These are phyloP conservation scores for Xylariaceae sp. DNA, from an alignment of 2,329 filamentous ascomycete genomes.

Conservation along the genomic window DNA sequence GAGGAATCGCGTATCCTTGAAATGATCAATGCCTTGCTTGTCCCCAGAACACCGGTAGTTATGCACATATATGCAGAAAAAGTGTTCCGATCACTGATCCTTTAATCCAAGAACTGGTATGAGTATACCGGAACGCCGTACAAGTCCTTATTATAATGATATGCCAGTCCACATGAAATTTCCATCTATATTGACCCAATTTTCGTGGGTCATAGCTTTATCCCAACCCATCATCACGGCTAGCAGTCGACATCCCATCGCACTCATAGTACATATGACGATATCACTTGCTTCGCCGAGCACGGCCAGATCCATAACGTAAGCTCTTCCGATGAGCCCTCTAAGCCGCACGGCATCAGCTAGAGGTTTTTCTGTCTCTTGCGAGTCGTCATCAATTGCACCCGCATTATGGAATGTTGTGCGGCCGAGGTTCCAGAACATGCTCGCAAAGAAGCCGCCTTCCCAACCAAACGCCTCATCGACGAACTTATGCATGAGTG, in stretches of 20 bases:
- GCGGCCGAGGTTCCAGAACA: slow-evolving; percentile 81
- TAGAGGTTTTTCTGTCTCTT: slow-evolving; percentile 47
- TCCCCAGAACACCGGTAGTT: slow-evolving; percentile 21
- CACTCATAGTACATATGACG: slow-evolving; percentile 79
- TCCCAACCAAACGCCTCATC: slow-evolving; percentile 86
- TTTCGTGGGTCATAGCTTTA: slow-evolving; percentile 61
- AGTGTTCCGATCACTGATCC: neutral
- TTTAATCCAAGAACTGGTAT: neutral
- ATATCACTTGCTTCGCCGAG: slow-evolving; percentile 71
- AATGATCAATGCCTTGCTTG: slow-evolving; percentile 1
- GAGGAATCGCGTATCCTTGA: neutral
- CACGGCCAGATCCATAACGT: slow-evolving; percentile 80
- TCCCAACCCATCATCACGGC: slow-evolving; percentile 92
- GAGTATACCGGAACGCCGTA: slow-evolving; percentile 18
- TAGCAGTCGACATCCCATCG: slow-evolving; percentile 74
- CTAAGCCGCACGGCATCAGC: slow-evolving; percentile 69
- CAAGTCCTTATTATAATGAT: slow-evolving; percentile 14
- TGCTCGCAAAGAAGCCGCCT: slow-evolving; percentile 81
- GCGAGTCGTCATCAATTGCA: slow-evolving; percentile 42
- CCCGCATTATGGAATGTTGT: slow-evolving; percentile 48
- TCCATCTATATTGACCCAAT: slow-evolving; percentile 84
- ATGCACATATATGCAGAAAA: slow-evolving; percentile 24
- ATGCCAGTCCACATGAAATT: slow-evolving; percentile 65
- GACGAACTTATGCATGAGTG: slow-evolving; percentile 68
- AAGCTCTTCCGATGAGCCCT: slow-evolving; percentile 79